A percentile compares a stretch with the other conserved stretches of the same genome.
phyloP scores from a whole-genome alignment of 331 rosid species.

The Rosa hybrid region DNA sequence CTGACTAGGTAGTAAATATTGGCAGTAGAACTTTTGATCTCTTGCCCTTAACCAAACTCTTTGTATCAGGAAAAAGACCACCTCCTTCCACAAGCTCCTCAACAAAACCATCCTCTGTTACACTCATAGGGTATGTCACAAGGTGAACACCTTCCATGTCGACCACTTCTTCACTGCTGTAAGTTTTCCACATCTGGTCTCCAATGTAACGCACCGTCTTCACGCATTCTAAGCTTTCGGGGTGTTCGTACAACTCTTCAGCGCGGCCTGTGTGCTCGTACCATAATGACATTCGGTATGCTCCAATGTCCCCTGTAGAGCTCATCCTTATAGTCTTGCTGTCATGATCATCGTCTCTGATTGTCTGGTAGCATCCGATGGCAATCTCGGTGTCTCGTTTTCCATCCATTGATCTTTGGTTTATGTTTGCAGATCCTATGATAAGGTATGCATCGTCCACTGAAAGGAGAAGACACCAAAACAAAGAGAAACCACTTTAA shows the following conservation, averaged over 20 bases:
- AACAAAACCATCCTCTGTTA: slow-evolving; percentile 50
- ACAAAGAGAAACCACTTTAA: background rate
- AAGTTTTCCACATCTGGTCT: slow-evolving; percentile 63
- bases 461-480: slow-evolving; percentile 27
- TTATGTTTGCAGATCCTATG: slow-evolving; percentile 86
- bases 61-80: slow-evolving; percentile 73
- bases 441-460: slow-evolving; percentile 86
- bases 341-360: slow-evolving; percentile 18
- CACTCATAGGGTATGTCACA: slow-evolving; percentile 59
- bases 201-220: slow-evolving; percentile 46
- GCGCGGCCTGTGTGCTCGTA: slow-evolving; percentile 59
- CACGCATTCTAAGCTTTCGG: slow-evolving; percentile 67
- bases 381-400: slow-evolving; percentile 84
- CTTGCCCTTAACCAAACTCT: slow-evolving; percentile 50
- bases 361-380: slow-evolving; percentile 70
- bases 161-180: slow-evolving; percentile 49
- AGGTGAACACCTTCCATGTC: slow-evolving; percentile 88
- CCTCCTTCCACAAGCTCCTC: slow-evolving; percentile 43
- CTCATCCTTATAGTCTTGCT: slow-evolving; percentile 16
- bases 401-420: slow-evolving; percentile 94
- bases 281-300: slow-evolving; percentile 72
- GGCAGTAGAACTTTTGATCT: slow-evolving; percentile 61
- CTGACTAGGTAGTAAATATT: slow-evolving; percentile 59
- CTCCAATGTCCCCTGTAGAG: slow-evolving; percentile 49
- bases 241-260: slow-evolving; percentile 50